Evolutionary conservation across 2,329 filamentous ascomycete genomes (phyloP), one percentile per base, ranked within the genome.

Genomic region (Talaromyces albobiverticillius): DNA sequence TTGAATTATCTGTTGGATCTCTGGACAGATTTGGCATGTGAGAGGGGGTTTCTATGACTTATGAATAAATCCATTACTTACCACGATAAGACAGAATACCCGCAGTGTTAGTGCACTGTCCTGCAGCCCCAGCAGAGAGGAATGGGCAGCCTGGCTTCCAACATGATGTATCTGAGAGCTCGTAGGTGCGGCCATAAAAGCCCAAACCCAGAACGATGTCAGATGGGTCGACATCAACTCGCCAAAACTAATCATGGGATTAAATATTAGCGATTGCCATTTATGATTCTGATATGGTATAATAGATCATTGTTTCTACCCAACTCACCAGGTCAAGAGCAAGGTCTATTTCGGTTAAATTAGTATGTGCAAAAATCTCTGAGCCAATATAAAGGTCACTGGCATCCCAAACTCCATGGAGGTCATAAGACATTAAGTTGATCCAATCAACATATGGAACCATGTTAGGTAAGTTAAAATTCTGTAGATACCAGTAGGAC

Each of bases 331-430:
- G 51, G 25, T 67, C 58, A 0, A 71, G 48, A 1, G 54, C 60
- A 4, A 55, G 5, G n/a, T 68, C 55, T 34, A 72, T 71, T 48
- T 71, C 66, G 0, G 68, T 69, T 1, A 69, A 11, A 32, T 68
- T 68, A 14, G 65, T 70, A 40, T 69, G 65, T 1, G 63, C 50
- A 2, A 46, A 42, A 16, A 64, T 41, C 16, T 60, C 55, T 4
- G 57, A 57, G 1, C 62, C 62, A 9, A 61, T 58, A 7, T 25
- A 54, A 13, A 45, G 40, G 32, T 50, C 51, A 11, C 49, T 51
- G 5, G 36, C 34, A 46, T 67, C 65, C 63, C 64, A 67, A 8
- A 59, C 45, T 0, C 78, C 79, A 3, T 56, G 48, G 8, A 56
- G 18, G 16, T 56, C 54, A 29, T 56, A 56, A 7, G 41, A 23